Base-by-base conservation (phyloP, 78 protist species). In the Dictyostelium firmibasis region DNA sequence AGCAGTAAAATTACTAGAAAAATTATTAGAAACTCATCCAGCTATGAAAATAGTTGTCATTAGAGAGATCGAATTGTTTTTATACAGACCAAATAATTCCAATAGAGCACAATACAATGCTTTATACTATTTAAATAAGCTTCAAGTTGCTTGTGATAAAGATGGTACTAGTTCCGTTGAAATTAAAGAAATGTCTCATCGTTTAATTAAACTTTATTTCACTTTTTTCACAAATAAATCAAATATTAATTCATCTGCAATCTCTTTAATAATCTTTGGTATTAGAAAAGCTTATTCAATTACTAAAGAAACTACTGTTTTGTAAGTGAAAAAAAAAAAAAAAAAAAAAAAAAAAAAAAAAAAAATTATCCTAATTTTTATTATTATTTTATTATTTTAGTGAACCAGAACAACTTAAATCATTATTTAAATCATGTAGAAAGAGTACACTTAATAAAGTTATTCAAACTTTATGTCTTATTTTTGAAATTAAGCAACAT, bases 11-110 rank as follows among this genome's bases (percentile, higher is more conserved):
- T 84, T 79, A 4, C 67, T 97, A 25, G 25, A 23, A 4, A n/a
- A 25, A n/a, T 72, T 97, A 78, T 27, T 97, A 18, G 33, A 31
- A 13, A 3, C n/a, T 6, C 97, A 97, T 70, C 97, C 98, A 31
- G 74, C 78, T 67, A 97, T 97, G 98, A 91, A 85, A 53, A 1
- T 18, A 2, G 85, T 94, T 7, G 93, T 94, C 53, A 69, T 84
- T 16, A 36, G 77, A 23, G 97, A 94, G 23, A 75, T 94, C 27
- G 96, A 97, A 83, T 70, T 38, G 35, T 81, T 94, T 29, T n/a
- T 97, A n/a, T 84, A 88, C 74, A 92, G 97, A 43, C 70, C 96
- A 13, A 81, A 91, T 64, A 72, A 81, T 31, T 25, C 75, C 0
- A 44, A 13, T 25, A 87, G 84, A 16, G 95, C 96, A 7, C 98